phyloP scores from a whole-genome alignment of 2,329 filamentous ascomycete species.

The Teratosphaeria pseudoeucalypti region DNA sequence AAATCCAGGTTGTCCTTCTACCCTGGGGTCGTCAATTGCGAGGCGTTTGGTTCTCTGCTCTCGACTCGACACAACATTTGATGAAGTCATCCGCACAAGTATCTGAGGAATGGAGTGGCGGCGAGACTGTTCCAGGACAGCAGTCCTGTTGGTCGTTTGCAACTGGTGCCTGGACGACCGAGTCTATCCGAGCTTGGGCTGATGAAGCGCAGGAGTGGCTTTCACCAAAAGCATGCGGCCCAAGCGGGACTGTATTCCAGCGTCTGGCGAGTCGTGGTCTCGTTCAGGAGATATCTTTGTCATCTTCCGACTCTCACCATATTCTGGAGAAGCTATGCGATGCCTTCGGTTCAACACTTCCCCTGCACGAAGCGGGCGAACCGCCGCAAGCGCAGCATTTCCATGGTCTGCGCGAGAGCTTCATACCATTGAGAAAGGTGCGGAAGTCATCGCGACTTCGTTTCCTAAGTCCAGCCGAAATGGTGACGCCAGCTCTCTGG shows the following conservation, averaged over 20 bases:
- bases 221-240: slow-evolving; percentile 56
- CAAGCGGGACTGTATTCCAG: slow-evolving; percentile 53
- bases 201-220: slow-evolving; percentile 47
- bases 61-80: slow-evolving; percentile 26
- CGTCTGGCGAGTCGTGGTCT: slow-evolving; percentile 67
- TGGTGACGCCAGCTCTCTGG: slow-evolving; percentile 64
- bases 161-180: slow-evolving; percentile 39
- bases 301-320: slow-evolving; percentile 54
- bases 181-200: slow-evolving; percentile 40
- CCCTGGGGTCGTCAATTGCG: slow-evolving; percentile 52
- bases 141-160: slow-evolving; percentile 20
- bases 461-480: slow-evolving; percentile 60
- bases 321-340: slow-evolving; percentile 53
- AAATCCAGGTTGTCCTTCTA: slow-evolving; percentile 64
- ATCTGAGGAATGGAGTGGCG: slow-evolving; percentile 39
- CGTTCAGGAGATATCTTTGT: slow-evolving; percentile 53
- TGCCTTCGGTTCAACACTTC: slow-evolving; percentile 47
- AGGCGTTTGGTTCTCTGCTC: slow-evolving; percentile 42
- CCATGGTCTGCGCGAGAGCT: slow-evolving; percentile 54
- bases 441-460: slow-evolving; percentile 62
- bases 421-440: slow-evolving; percentile 68
- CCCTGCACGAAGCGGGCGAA: slow-evolving; percentile 7
- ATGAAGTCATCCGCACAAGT: slow-evolving; percentile 31
- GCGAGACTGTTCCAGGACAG: slow-evolving; percentile 9
- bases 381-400: slow-evolving; percentile 34